phyloP scores from a whole-genome alignment of 371 early-diverging fungal species.

The Lichtheimia hyalospora region DNA sequence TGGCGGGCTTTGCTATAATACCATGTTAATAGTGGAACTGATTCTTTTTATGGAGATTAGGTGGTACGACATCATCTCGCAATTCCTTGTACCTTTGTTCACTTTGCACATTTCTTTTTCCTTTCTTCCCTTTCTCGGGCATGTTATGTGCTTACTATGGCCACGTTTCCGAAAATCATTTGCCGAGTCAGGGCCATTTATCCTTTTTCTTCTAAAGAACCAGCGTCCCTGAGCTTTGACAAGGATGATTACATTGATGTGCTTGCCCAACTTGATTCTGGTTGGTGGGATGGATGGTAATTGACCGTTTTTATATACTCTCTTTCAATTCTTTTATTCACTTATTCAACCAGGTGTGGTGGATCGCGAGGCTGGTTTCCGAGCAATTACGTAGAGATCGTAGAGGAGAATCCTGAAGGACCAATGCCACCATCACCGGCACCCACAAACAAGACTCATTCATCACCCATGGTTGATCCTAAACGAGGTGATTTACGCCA shows the following conservation, averaged over 20 bases:
- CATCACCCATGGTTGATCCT: background rate
- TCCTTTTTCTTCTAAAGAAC: slow-evolving; percentile 55
- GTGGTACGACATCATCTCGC: too few relatives aligned
- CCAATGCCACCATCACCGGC: background rate
- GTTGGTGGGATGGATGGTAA: slow-evolving; percentile 92
- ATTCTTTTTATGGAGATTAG: too few relatives aligned
- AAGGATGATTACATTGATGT: slow-evolving; percentile 87
- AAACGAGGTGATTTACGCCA: background rate
- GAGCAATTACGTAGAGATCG: slow-evolving; percentile 75
- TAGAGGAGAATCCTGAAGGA: slow-evolving; percentile 24
- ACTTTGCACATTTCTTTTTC: background rate
- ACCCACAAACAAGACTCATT: background rate
- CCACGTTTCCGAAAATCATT: slow-evolving; percentile 29
- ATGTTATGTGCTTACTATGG: slow-evolving; percentile 10
- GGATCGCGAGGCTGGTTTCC: slow-evolving; percentile 89
- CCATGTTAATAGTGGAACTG: too few relatives aligned
- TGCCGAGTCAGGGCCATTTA: slow-evolving; percentile 67
- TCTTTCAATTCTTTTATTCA: slow-evolving; percentile 2
- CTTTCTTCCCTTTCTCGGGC: background rate
- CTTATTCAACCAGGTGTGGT: slow-evolving; percentile 35
- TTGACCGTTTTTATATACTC: background rate
- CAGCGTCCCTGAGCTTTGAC: slow-evolving; percentile 75
- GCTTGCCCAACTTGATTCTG: slow-evolving; percentile 77
- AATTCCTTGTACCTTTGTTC: background rate
- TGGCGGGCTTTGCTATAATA: too few relatives aligned